Evolutionary conservation across 176 grass and related monocot species (phyloP), one percentile per base, ranked within the genome.

Genomic region (Poa pratensis): DNA sequence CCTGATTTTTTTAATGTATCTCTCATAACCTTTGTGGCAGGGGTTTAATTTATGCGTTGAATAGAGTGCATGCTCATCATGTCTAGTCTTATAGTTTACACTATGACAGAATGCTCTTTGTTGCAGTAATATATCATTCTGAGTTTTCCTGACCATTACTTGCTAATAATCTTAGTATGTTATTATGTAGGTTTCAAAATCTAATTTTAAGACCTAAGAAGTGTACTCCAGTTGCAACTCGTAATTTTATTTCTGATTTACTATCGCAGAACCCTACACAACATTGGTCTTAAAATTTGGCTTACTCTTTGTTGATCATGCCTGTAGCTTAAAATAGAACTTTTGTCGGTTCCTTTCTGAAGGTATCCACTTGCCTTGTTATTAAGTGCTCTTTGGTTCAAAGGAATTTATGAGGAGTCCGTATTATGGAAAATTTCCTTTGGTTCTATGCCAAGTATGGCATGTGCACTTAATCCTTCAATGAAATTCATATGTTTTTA

Each of bases 341-440:
- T 4, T 69, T 75, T 85, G 60, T 48, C 82, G 60, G 76, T 85
- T 68, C 48, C 57, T 9, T 30, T 87, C 26, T 76, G 40, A 80
- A 84, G 55, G 40, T 78, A 77, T 13, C 45, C 4, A 35, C 34
- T 35, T 79, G 40, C 80, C 9, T 75, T 87, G 63, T 59, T 43
- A 24, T 74, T 55, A 35, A 48, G 68, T 28, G 2, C 12, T 63
- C 24, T 63, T 63, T 64, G 6, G 13, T 30, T 64, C 61, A 64
- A 15, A 63, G 12, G 61, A 30, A 16, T 64, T 64, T 16, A 7
- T 11, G 26, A 30, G 61, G 27, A 32, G 2, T 32, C 13, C 5
- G 32, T 0, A 23, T 27, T 62, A 27, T 62, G 3, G 3, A 64
- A 17, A 30, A 7, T 7, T 62, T 65, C 26, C 62, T 32, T 65